phyloP scores from a whole-genome alignment of 2,329 filamentous ascomycete species.

The Aspergillus ruber region DNA sequence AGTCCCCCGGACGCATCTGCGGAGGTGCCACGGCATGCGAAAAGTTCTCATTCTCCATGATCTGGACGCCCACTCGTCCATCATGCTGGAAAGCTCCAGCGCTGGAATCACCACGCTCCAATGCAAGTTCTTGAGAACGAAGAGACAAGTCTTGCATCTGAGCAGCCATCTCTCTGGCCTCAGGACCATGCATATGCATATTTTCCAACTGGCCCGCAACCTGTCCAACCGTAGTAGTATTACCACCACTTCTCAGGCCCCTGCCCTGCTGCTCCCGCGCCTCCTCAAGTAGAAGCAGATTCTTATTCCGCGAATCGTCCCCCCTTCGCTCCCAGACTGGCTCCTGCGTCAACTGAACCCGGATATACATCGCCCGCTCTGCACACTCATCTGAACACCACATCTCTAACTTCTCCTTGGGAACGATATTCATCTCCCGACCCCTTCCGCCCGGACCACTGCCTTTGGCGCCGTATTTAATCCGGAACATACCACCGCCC shows the following conservation, averaged over 20 bases:
- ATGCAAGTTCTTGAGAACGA: slow-evolving; percentile 24
- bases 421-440: slow-evolving; percentile 58
- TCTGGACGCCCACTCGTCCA: slow-evolving; percentile 27
- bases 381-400: slow-evolving; percentile 84
- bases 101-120: slow-evolving; percentile 30
- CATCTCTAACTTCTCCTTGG: slow-evolving; percentile 65
- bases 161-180: slow-evolving; percentile 14
- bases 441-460: slow-evolving; percentile 41
- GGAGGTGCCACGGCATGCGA: slow-evolving; percentile 20
- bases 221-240: slow-evolving; percentile 19
- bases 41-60: slow-evolving; percentile 26
- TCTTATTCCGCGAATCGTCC: slow-evolving; percentile 38
- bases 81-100: slow-evolving; percentile 11
- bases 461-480: slow-evolving; percentile 53
- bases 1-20: slow-evolving; percentile 26
- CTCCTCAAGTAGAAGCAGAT: slow-evolving; percentile 63
- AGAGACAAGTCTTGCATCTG: slow-evolving; percentile 22
- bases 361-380: slow-evolving; percentile 72
- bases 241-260: slow-evolving; percentile 9
- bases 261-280: slow-evolving; percentile 25
- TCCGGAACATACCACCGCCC: slow-evolving; percentile 57
- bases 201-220: slow-evolving; percentile 16
- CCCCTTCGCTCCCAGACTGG: slow-evolving; percentile 76
- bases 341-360: slow-evolving; percentile 78
- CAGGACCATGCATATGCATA: slow-evolving; percentile 12